These are phyloP conservation scores for Agroathelia rolfsii DNA, from an alignment of 1,284 basidiomycete species.

Conservation along the genomic window DNA sequence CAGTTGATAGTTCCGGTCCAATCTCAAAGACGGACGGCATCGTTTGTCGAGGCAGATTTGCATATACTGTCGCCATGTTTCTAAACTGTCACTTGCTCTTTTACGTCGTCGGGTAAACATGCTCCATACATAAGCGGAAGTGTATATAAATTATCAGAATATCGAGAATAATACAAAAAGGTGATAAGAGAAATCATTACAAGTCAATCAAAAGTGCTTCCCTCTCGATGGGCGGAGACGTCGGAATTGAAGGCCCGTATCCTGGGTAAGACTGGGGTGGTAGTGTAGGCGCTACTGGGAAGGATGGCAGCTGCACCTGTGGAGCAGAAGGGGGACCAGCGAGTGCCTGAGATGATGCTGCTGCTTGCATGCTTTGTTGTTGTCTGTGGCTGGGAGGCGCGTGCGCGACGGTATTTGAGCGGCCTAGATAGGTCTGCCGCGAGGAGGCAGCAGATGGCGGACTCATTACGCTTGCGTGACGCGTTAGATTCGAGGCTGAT, in stretches of 20 bases:
- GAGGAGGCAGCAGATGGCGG: conserved; percentile 13
- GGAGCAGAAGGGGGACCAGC: conserved; percentile 22
- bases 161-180: too few species aligned
- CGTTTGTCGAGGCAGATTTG: too few species aligned
- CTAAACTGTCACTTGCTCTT: too few species aligned
- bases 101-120: too few species aligned
- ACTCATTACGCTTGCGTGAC: conserved; percentile 4
- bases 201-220: conserved; percentile 80
- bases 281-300: conserved; percentile 62
- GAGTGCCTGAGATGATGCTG: conserved; percentile 19
- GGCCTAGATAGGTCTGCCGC: conserved; percentile 19
- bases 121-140: too few species aligned
- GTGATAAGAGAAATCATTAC: conserved; percentile 17
- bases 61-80: too few species aligned
- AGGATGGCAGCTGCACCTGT: conserved; percentile 41
- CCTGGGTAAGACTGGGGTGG: conserved; percentile 45
- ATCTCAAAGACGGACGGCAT: too few species aligned
- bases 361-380: conserved; percentile 14
- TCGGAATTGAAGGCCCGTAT: conserved; percentile 37
- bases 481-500: too few species aligned
- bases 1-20: too few species aligned
- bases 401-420: conserved; percentile 32
- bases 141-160: too few species aligned
- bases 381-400: conserved; percentile 12
- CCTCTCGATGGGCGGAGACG: conserved; percentile 32